Conservation (phyloP, 768 basidiomycete genomes). For the Ramaria rubella region DNA sequence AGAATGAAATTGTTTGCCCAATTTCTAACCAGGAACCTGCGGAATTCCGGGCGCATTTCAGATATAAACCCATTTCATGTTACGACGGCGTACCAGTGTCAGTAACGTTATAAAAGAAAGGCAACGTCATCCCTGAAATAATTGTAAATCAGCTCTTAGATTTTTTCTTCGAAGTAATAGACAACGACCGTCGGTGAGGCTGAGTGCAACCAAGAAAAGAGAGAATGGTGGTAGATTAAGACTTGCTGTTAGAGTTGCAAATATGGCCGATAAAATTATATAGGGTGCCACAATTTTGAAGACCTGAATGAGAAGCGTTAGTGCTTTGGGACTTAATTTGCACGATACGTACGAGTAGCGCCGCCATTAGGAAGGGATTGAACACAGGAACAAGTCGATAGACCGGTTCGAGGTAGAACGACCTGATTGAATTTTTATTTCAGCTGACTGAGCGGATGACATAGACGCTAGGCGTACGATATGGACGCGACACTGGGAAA, state of each 20-base stretch:
- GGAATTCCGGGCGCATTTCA: constrained; percentile 9
- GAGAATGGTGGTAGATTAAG: constrained; percentile 73
- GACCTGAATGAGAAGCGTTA: constrained; percentile 35
- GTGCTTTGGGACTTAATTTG: not conserved
- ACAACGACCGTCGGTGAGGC: constrained; percentile 57
- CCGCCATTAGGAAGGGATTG: constrained; percentile 77
- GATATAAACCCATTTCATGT: not conserved
- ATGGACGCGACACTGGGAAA: constrained; percentile 79
- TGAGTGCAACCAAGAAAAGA: constrained; percentile 68
- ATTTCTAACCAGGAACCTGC: constrained; percentile 84
- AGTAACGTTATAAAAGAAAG: constrained; percentile 78
- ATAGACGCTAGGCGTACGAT: constrained; percentile 44
- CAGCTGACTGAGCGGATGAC: not conserved
- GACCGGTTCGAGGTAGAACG: constrained; percentile 84
- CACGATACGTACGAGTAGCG: constrained; percentile 48
- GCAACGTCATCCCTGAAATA: constrained; percentile 64
- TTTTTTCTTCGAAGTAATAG: not conserved
- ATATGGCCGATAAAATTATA: constrained; percentile 61
- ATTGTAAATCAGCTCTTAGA: constrained; percentile 5
- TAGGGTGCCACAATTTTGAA: constrained; percentile 83
- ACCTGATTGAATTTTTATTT: constrained; percentile 40
- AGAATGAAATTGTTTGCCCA: constrained; percentile 83
- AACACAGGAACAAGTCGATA: constrained; percentile 84
- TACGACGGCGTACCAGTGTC: constrained; percentile 51
- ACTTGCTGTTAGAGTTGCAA: constrained; percentile 61